Conservation (phyloP, 2,329 filamentous ascomycete species). For the Ceratocystis huliohia region DNA sequence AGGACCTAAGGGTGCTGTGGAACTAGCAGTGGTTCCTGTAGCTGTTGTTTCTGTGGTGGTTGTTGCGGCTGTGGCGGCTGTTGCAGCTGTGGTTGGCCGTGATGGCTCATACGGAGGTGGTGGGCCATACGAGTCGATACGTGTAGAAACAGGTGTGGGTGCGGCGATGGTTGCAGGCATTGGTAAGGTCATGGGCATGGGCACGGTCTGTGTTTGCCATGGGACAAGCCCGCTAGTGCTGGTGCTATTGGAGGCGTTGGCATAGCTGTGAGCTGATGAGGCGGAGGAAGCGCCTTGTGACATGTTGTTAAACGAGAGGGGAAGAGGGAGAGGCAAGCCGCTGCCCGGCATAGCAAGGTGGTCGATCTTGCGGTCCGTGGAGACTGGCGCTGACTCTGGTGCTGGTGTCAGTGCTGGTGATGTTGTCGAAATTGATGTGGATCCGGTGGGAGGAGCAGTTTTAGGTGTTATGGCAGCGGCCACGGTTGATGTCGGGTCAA, state of each 20-base stretch:
- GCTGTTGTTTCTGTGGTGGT: not conserved
- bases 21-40: not conserved
- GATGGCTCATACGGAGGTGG: constrained; percentile 20
- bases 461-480: not conserved
- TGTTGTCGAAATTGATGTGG: not conserved
- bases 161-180: not conserved
- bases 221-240: not conserved
- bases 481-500: not conserved
- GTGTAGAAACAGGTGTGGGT: not conserved
- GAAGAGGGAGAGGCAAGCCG: constrained; percentile 13
- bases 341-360: constrained; percentile 20
- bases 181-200: not conserved
- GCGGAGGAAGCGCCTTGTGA: constrained; percentile 15
- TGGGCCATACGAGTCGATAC: constrained; percentile 13
- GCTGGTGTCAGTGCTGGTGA: not conserved
- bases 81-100: constrained; percentile 8
- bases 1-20: not conserved
- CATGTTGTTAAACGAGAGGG: not conserved
- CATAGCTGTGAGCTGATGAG: not conserved
- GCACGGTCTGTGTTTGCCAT: constrained; percentile 11
- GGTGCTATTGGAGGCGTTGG: not conserved
- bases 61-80: not conserved
- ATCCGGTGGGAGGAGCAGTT: not conserved
- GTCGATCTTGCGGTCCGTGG: constrained; percentile 16
- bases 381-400: not conserved